A percentile compares a stretch with the other conserved stretches of the same genome.
Evolutionary conservation across 495 filamentous ascomycete species (phyloP).

Genomic region (Penicillium macrosclerotiorum): DNA sequence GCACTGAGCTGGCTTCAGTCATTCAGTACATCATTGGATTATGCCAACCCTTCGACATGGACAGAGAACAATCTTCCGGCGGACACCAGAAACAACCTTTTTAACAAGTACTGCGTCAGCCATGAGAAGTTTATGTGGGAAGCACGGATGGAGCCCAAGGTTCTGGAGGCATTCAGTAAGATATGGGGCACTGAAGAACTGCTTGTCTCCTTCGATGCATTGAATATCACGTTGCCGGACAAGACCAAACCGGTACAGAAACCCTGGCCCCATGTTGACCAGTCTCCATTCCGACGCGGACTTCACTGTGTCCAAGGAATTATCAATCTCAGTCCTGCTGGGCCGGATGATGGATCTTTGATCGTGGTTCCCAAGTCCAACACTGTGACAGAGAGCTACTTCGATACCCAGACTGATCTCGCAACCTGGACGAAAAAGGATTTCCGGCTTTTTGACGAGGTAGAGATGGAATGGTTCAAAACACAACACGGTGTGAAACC

Average conservation of each 20-base stretch:
- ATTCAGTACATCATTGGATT: conserved; percentile 23
- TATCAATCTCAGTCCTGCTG: conserved; percentile 36
- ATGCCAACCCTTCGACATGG: conserved; percentile 34
- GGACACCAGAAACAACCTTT: conserved; percentile 28
- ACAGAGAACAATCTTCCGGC: conserved; percentile 27
- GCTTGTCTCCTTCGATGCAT: conserved; percentile 22
- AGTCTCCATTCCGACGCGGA: conserved; percentile 25
- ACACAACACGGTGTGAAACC: conserved; percentile 27
- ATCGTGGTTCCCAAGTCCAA: conserved; percentile 32
- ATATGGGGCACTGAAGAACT: conserved; percentile 22
- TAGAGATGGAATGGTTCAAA: conserved; percentile 36
- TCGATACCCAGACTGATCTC: conserved; percentile 29
- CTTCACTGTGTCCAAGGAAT: conserved; percentile 42
- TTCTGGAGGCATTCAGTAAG: conserved; percentile 32
- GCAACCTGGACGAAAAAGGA: conserved; percentile 29
- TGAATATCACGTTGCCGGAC: conserved; percentile 22
- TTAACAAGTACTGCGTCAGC: conserved; percentile 28
- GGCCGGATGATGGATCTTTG: conserved; percentile 35
- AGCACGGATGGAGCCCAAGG: conserved; percentile 35
- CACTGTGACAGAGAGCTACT: conserved; percentile 31
- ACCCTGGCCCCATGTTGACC: conserved; percentile 26
- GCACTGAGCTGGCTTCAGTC: conserved; percentile 26
- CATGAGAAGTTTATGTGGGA: conserved; percentile 51
- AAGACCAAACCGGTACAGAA: conserved; percentile 7
- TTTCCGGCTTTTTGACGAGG: conserved; percentile 25